Base-by-base conservation (phyloP, 2,329 filamentous ascomycete species). In the Calonectria hongkongensis region DNA sequence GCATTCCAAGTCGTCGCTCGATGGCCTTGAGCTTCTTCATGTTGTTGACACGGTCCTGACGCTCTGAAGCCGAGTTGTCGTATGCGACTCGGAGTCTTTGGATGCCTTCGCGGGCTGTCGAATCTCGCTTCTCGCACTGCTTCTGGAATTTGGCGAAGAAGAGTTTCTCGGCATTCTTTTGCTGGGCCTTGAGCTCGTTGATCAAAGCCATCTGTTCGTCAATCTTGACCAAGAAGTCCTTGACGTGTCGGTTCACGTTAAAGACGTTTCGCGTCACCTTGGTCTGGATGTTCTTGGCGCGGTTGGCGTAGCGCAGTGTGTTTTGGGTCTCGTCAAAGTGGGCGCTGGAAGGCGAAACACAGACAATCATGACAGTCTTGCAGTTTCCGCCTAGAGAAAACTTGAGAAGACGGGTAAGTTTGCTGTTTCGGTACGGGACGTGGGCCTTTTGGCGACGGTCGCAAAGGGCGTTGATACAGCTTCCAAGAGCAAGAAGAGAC, bases 311-410 rank as follows among this genome's bases (percentile, higher is more conserved):
- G 79, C 97, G 94, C 21, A 99, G 89, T 0, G 97, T 99, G 84
- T 99, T 99, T 81, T 99, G 97, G 0, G 96, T 98, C 85, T 99
- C 97, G 83, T 99, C 97, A 79, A 97, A 99, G 85, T 99, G 97
- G 6, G 94, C 94, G 81, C 97, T 98, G 0, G 95, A 98, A 1
- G 97, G 97, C 78, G 96, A 98, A 67, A 99, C 95, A 81, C 97
- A 99, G 30, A 99, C 97, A 83, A 99, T 98, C 97, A 99, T 99
- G 83, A 99, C 97, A 0, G 97, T 99, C 85, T 96, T 97, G 89
- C 97, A 99, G 84, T 99, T 99, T 3, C 97, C 97, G 36, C 97
- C 97, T 0, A 99, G 91, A 0, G 96, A 98, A 85, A 99, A 99
- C 81, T 99, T 99, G 67, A 99, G 90, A 5, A 99, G 88, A 66